Percentiles rank a stretch among this genome's conserved stretches.
These are phyloP conservation scores for Skeletonema marinoi DNA, from an alignment of 108 stramenopile species.

Conservation along the genomic window DNA sequence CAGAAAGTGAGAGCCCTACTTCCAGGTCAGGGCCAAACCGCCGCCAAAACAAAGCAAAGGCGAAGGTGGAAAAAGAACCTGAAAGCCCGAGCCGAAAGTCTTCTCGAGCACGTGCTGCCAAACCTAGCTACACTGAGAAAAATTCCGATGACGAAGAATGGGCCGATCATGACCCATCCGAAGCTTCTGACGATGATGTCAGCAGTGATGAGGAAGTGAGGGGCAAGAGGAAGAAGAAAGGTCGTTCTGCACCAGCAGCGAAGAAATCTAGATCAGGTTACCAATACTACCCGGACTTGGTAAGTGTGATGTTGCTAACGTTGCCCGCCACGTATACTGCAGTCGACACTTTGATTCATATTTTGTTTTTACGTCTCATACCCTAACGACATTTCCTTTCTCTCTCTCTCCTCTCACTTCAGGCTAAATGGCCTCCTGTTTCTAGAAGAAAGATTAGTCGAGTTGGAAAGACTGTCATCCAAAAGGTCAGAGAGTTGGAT, in stretches of 20 bases:
- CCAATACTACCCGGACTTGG: not conserved
- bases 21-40: not conserved
- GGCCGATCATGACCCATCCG: slow-evolving; percentile 4
- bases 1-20: not conserved
- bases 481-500: slow-evolving; percentile 43
- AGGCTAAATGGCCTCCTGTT: slow-evolving; percentile 36
- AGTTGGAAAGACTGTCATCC: slow-evolving; percentile 18
- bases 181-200: slow-evolving; percentile 16
- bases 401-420: slow-evolving; percentile 1
- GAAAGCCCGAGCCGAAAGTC: slow-evolving; percentile 6
- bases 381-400: not conserved
- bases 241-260: slow-evolving; percentile 1
- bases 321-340: not conserved
- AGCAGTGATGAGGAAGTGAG: slow-evolving; percentile 13
- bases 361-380: not conserved
- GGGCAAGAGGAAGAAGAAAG: slow-evolving; percentile 4
- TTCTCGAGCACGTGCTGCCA: slow-evolving; percentile 14
- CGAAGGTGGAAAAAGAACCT: not conserved
- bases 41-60: not conserved
- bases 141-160: slow-evolving; percentile 20
- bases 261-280: slow-evolving; percentile 15
- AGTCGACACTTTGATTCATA: not conserved
- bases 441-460: slow-evolving; percentile 9
- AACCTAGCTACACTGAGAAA: slow-evolving; percentile 29
- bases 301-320: not conserved